Conservation (phyloP, 2,329 filamentous ascomycete genomes). For the Teratosphaeria epicoccoides region DNA sequence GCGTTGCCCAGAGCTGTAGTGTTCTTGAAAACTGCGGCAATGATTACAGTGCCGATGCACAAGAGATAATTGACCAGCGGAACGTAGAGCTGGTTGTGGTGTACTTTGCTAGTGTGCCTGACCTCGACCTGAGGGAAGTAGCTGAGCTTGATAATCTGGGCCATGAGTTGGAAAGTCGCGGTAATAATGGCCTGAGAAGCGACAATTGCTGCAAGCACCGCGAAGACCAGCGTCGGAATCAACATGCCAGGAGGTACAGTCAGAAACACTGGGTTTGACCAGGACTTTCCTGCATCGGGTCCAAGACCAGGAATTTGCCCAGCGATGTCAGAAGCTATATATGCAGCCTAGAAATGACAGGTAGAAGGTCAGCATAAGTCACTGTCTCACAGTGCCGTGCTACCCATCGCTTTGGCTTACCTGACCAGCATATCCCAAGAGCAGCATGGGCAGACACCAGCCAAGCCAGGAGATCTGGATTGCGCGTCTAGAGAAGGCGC, state of each 20-base stretch:
- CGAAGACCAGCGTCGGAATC: constrained; percentile 57
- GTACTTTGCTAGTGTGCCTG: constrained; percentile 57
- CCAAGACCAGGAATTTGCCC: not conserved
- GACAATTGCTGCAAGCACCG: constrained; percentile 56
- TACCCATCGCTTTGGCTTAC: too few relatives aligned
- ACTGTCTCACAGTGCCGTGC: too few relatives aligned
- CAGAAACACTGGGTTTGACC: constrained; percentile 64
- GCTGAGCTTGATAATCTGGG: constrained; percentile 59
- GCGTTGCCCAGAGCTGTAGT: constrained; percentile 13
- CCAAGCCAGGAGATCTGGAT: constrained; percentile 63
- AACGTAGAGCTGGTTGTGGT: constrained; percentile 68
- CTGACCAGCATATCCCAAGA: constrained; percentile 62
- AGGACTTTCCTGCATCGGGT: constrained; percentile 43
- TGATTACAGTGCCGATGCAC: constrained; percentile 64
- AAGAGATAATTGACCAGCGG: constrained; percentile 67
- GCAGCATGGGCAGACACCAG: constrained; percentile 56
- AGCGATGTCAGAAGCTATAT: constrained; percentile 41
- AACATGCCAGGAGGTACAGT: constrained; percentile 56
- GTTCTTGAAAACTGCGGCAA: constrained; percentile 56
- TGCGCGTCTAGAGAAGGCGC: constrained; percentile 54
- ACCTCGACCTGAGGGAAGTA: constrained; percentile 70
- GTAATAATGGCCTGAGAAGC: constrained; percentile 73
- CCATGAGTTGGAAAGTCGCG: constrained; percentile 46
- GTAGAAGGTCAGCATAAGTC: too few relatives aligned
- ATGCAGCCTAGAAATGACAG: too few relatives aligned